Base-by-base conservation (phyloP, 1,284 basidiomycete species). In the Leccinum variabile region DNA sequence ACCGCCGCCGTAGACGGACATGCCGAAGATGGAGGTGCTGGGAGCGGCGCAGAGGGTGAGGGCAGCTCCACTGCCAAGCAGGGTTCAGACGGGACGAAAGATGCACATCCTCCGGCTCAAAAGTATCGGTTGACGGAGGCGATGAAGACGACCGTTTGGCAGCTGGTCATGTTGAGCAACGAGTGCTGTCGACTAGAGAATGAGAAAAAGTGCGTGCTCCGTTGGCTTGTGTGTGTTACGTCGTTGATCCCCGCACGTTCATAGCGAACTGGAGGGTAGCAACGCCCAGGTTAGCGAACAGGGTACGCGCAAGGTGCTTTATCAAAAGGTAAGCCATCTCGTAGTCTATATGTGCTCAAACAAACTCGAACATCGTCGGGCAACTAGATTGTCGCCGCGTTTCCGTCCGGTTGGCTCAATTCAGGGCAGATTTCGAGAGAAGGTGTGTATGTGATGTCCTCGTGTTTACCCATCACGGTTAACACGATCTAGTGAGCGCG, bases 181-280 rank as follows among this genome's bases (percentile, higher is more conserved):
- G 91, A 92, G 77, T 86, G 86, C 61, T 90, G 88, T 75, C 77
- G 89, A 68, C 76, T 93, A 73, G 90, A 91, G 78, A 92, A 92
- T 70, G 89, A 92, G 83, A 92, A 91, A 76, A 90, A 91, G 90
- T 92, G 71, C 35, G 89, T 82, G 32, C 35, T 3, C 28, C 37
- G 10, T 1, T 3, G 54, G 49, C 14, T 1, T 55, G 46, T 56
- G 37, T 25, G 4, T 46, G 11, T 11, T 58, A n/a, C 18, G 58
- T 52, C 28, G 30, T 61, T 18, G 46, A 16, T 37, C 25, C 18
- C 13, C 65, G 49, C 52, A 35, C 8, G 39, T 57, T 22, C 30
- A 3, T 65, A 92, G 90, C 69, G 73, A 79, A 18, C 76, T 91
- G 49, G 91, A 92, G 70, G 84, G 84, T 7, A 85, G 81, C 28